These are phyloP conservation scores for Cyanophora paradoxa DNA, from an alignment of 78 protist species.

Conservation along the genomic window DNA sequence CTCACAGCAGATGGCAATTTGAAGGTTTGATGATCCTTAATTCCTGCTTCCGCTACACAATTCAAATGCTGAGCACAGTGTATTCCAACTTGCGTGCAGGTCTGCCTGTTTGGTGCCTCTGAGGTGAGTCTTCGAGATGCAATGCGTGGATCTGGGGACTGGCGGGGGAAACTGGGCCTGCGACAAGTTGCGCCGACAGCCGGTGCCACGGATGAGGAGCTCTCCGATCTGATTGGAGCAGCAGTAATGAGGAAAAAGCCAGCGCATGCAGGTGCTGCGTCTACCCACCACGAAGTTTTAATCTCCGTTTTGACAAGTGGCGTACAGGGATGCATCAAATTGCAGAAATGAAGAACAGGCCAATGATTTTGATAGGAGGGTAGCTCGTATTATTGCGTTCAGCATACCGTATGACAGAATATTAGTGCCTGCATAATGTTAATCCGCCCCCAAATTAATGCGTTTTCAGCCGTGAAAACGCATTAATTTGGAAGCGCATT, in stretches of 20 bases:
- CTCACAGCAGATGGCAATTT: constrained; percentile 78
- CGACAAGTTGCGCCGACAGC: neutral
- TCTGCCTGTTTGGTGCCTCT: neutral
- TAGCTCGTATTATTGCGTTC: too few species aligned
- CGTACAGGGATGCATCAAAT: constrained; percentile 75
- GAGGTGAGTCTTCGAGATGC: constrained; percentile 54
- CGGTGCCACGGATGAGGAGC: neutral
- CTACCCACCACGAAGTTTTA: too few species aligned
- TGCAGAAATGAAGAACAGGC: constrained; percentile 54
- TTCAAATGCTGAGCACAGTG: too few species aligned
- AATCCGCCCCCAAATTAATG: too few species aligned
- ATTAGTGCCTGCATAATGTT: too few species aligned
- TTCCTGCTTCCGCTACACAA: too few species aligned
- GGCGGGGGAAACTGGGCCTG: neutral
- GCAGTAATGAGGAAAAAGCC: neutral
- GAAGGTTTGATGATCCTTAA: constrained; percentile 57
- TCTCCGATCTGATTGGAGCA: neutral
- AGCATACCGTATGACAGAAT: too few species aligned
- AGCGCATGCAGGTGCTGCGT: constrained; percentile 46
- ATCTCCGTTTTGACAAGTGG: too few species aligned
- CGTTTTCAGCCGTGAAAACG: too few species aligned
- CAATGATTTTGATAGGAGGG: constrained; percentile 82
- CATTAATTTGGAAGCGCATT: too few species aligned
- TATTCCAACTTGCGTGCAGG: too few species aligned
- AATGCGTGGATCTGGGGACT: constrained; percentile 22